Conservation (phyloP, 371 early-diverging fungal species). For the Fennellomyces sp. region DNA sequence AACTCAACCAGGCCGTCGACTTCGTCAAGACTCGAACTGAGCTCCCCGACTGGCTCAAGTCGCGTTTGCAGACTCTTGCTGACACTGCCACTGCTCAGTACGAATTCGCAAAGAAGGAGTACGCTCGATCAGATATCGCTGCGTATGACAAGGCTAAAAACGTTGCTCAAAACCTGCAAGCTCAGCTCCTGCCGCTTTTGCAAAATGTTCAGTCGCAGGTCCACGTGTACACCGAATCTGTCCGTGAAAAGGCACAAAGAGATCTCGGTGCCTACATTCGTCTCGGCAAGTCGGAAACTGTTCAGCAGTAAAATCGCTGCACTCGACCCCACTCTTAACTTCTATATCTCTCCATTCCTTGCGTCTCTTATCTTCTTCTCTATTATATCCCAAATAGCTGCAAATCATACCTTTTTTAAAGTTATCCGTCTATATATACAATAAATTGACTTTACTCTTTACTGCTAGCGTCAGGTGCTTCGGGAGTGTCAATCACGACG, state of each 20-base stretch:
- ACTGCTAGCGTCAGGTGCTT: not conserved
- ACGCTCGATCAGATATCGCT: conserved; percentile 47
- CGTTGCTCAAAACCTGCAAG: conserved; percentile 44
- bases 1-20: conserved; percentile 23
- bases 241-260: conserved; percentile 11
- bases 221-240: conserved; percentile 23
- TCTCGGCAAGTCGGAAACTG: not conserved
- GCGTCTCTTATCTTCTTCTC: not conserved
- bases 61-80: conserved; percentile 38
- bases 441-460: not conserved
- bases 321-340: not conserved
- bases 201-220: conserved; percentile 42
- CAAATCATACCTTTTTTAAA: not conserved
- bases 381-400: not conserved
- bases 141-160: conserved; percentile 54
- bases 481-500: conserved; percentile 38
- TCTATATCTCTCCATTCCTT: not conserved
- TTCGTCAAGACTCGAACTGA: conserved; percentile 44
- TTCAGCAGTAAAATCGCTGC: not conserved
- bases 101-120: conserved; percentile 37
- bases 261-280: conserved; percentile 30
- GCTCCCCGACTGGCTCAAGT: conserved; percentile 51
- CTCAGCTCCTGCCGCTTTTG: conserved; percentile 57
- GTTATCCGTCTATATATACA: not conserved
- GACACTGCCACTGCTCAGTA: conserved; percentile 48